These are phyloP conservation scores for Dalbergia oliveri DNA, from an alignment of 306 rosid genomes.

Conservation along the genomic window DNA sequence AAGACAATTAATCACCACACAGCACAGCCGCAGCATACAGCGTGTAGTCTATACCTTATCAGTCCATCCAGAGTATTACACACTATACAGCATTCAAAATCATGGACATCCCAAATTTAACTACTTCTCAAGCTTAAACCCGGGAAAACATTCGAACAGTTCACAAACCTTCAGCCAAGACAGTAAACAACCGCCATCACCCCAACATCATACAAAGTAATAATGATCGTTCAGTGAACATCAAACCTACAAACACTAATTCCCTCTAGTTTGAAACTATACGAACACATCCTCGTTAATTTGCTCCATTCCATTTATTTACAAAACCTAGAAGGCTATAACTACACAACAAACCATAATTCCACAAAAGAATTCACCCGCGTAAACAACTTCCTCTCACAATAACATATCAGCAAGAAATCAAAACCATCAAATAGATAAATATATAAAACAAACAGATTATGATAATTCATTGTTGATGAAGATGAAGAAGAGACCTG, in stretches of 20 bases:
- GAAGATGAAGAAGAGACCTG: constrained; percentile 57
- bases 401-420: neutral
- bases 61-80: neutral
- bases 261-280: neutral
- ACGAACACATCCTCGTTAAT: neutral
- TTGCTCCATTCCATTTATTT: neutral
- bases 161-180: constrained; percentile 22
- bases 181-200: neutral
- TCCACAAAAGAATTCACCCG: neutral
- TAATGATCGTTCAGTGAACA: neutral
- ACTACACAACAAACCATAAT: neutral
- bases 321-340: neutral
- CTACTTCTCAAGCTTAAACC: constrained; percentile 10
- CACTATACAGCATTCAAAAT: neutral
- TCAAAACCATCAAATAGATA: neutral
- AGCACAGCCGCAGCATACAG: neutral
- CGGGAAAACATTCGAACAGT: neutral
- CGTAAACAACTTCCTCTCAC: neutral
- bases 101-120: constrained; percentile 3
- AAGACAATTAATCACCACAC: neutral
- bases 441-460: neutral
- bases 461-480: neutral
- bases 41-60: neutral
- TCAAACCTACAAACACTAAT: neutral
- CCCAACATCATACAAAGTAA: neutral